Base-by-base conservation (phyloP, 139 green algal species). In the Ettlia oleoabundans region DNA sequence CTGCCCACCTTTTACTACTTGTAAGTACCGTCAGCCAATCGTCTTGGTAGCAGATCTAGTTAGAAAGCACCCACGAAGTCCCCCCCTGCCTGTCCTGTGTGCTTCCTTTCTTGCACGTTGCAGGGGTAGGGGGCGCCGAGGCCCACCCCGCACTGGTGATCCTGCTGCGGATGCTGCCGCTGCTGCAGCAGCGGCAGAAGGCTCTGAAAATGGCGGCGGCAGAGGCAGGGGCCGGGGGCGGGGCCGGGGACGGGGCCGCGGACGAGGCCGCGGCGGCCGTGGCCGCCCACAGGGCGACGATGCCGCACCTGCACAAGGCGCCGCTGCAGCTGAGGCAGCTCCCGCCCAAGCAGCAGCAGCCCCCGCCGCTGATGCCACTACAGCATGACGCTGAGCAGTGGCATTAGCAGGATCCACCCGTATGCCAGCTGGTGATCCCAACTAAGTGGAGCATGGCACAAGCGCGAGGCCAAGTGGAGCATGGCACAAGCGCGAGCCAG, bases 81-180 rank as follows among this genome's bases (percentile, higher is more conserved):
- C n/a, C n/a, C n/a, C 30, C 4, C 19, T 68, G 62, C 26, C 62
- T 37, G 62, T 28, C 10, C 62, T 71, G 64, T 28, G 5, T 71
- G 64, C 64, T 26, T 30, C 15, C 8, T n/a, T n/a, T n/a, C n/a
- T n/a, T n/a, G n/a, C n/a, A n/a, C n/a, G 71, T 13, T 37, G 63
- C 62, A 75, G 76, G 63, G 78, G 65, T 5, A 32, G 78, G 26
- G 65, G 78, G 30, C 65, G 78, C 26, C 35, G 78, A 2, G 78
- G 78, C 10, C 78, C 78, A 19, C 65, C 65, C 2, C 42, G 78
- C 33, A 83, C 78, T 15, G 77, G 77, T 4, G 77, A 82, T 43
- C 77, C 77, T 2, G 63, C 42, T 0, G 77, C 64, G 2, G 77
- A 82, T 67, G 77, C 77, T 6, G 77, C 77, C n/a, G 73, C 72